A percentile compares a stretch with the other conserved stretches of the same genome.
Conservation (phyloP, 306 rosid genomes). For the Prinsepia uniflora region DNA sequence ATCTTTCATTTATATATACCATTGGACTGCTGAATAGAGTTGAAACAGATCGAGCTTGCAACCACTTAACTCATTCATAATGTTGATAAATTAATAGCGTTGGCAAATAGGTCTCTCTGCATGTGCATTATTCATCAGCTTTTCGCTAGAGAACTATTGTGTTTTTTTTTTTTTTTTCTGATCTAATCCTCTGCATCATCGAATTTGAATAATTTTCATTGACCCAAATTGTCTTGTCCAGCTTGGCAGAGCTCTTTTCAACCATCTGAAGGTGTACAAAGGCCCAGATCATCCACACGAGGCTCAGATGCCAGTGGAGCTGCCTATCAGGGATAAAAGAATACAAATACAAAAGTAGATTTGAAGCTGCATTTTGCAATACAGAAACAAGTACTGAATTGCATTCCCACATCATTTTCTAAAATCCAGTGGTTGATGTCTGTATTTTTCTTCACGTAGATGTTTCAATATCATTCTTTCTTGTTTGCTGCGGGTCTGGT, state of each 20-base stretch:
- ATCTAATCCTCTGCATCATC: background rate
- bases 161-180: no score
- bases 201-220: background rate
- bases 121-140: background rate
- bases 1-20: background rate
- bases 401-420: background rate
- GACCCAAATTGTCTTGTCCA: constrained; percentile 36
- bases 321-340: constrained; percentile 88
- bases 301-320: constrained; percentile 75
- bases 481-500: background rate
- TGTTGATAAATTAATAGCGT: background rate
- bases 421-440: constrained; percentile 2
- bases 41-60: background rate
- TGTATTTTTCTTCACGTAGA: constrained; percentile 14
- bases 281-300: constrained; percentile 92
- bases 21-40: background rate
- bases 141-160: background rate
- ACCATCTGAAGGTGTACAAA: constrained; percentile 84
- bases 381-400: constrained; percentile 8
- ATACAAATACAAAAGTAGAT: constrained; percentile 51
- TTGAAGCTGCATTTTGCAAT: constrained; percentile 5
- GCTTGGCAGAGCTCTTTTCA: constrained; percentile 93
- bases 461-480: constrained; percentile 2
- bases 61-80: background rate
- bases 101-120: background rate